Evolutionary conservation across 2,329 filamentous ascomycete genomes (phyloP).

Genomic region (Pseudogymnoascus sp.): DNA sequence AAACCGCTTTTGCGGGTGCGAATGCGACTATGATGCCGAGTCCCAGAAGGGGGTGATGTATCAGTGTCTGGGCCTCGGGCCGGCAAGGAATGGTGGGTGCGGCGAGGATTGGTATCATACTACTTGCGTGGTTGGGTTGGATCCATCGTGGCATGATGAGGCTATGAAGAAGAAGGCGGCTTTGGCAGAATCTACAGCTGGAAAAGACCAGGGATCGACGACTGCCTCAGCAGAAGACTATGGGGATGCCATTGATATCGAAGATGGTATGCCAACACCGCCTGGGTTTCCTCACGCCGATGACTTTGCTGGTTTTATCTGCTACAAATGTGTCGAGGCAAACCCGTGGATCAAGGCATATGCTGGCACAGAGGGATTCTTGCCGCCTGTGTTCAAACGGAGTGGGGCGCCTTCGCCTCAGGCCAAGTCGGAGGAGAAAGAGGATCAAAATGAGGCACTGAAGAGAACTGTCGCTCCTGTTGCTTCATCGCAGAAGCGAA

Average conservation of each 20-base stretch:
- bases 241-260: conserved; percentile 34
- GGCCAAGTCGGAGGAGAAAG: conserved; percentile 24
- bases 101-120: conserved; percentile 98
- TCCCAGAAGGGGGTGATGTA: conserved; percentile 97
- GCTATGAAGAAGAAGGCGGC: conserved; percentile 31
- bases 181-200: conserved; percentile 27
- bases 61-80: conserved; percentile 83
- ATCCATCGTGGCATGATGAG: conserved; percentile 62
- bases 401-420: conserved; percentile 26
- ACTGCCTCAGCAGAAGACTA: conserved; percentile 31
- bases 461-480: conserved; percentile 12
- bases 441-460: conserved; percentile 11
- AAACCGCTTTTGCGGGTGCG: conserved; percentile 87
- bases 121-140: conserved; percentile 78
- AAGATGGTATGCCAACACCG: conserved; percentile 62
- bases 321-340: conserved; percentile 85
- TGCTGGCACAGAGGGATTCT: conserved; percentile 70
- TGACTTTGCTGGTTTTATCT: conserved; percentile 82
- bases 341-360: conserved; percentile 91
- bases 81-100: conserved; percentile 74
- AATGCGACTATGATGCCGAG: conserved; percentile 78
- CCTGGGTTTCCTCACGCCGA: conserved; percentile 85
- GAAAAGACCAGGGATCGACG: conserved; percentile 14
- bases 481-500: conserved; percentile 53
- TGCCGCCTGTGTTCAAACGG: conserved; percentile 58